A percentile compares a stretch with the other conserved stretches of the same genome.
phyloP scores from a whole-genome alignment of 495 filamentous ascomycete genomes.

The Lophiotrema nucula region DNA sequence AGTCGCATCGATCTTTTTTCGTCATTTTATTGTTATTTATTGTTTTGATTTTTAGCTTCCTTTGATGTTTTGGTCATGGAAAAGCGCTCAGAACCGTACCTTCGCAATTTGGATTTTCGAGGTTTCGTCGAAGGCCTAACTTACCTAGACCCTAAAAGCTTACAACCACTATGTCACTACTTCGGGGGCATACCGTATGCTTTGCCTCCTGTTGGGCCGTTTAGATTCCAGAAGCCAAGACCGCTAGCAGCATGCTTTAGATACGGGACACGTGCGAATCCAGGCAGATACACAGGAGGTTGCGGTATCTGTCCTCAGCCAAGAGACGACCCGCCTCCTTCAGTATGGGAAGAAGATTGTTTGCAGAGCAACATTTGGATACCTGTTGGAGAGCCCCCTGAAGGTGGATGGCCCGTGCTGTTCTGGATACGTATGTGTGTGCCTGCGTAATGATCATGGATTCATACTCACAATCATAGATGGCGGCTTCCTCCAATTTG shows the following conservation, averaged over 20 bases:
- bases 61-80: slow-evolving; percentile 3
- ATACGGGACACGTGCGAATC: slow-evolving; percentile 41
- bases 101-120: slow-evolving; percentile 27
- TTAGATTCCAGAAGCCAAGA: slow-evolving; percentile 46
- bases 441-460: background rate
- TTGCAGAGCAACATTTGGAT: slow-evolving; percentile 49
- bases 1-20: no score
- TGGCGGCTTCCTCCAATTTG: slow-evolving; percentile 60
- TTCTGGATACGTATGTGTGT: slow-evolving; percentile 42
- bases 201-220: slow-evolving; percentile 45
- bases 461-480: slow-evolving; percentile 33
- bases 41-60: no score
- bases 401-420: slow-evolving; percentile 42
- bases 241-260: slow-evolving; percentile 41
- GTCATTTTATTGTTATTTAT: no score
- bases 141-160: slow-evolving; percentile 13
- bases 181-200: slow-evolving; percentile 52
- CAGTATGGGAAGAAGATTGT: slow-evolving; percentile 48
- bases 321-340: slow-evolving; percentile 14
- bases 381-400: slow-evolving; percentile 37
- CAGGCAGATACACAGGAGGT: slow-evolving; percentile 41
- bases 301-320: slow-evolving; percentile 48
- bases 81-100: slow-evolving; percentile 23
- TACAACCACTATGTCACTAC: slow-evolving; percentile 35
- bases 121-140: slow-evolving; percentile 37